Evolutionary conservation across 2,329 filamentous ascomycete genomes (phyloP).

Genomic region (Alternaria angustiovoidea): DNA sequence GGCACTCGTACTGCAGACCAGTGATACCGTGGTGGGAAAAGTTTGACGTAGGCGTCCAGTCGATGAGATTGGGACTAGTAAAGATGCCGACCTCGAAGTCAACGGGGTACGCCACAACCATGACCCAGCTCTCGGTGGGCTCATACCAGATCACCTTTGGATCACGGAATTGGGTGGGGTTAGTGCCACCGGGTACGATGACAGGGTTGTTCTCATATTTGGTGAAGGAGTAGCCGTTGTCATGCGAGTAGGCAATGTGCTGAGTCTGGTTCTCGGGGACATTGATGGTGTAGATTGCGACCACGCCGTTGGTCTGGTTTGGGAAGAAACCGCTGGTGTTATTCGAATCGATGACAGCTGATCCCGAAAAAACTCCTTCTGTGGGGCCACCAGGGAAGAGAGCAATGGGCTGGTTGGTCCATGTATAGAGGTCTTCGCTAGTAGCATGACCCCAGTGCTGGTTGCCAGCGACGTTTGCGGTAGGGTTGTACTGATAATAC

Average conservation of each 20-base stretch:
- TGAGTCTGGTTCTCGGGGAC: constrained; percentile 61
- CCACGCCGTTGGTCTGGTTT: constrained; percentile 66
- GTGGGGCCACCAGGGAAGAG: constrained; percentile 65
- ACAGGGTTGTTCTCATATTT: constrained; percentile 69
- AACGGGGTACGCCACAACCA: constrained; percentile 63
- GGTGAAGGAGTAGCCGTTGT: constrained; percentile 69
- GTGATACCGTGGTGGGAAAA: constrained; percentile 63
- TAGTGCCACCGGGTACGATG: constrained; percentile 56
- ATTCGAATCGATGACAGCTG: constrained; percentile 66
- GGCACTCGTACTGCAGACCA: constrained; percentile 69
- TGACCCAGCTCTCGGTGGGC: constrained; percentile 61
- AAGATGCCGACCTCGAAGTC: constrained; percentile 69
- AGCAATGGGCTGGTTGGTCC: constrained; percentile 71
- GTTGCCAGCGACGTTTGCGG: constrained; percentile 61
- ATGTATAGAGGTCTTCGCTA: constrained; percentile 68
- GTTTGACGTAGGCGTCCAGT: constrained; percentile 67
- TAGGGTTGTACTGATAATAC: constrained; percentile 71
- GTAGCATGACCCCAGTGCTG: constrained; percentile 75
- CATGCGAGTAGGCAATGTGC: constrained; percentile 67
- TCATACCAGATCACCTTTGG: constrained; percentile 70
- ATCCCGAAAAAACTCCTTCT: constrained; percentile 63
- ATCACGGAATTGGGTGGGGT: constrained; percentile 67
- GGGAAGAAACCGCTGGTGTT: constrained; percentile 74
- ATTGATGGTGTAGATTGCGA: constrained; percentile 66
- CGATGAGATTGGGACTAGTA: constrained; percentile 65